Evolutionary conservation across 1,139 yeast species (phyloP).

Genomic region (Taphrina communis): DNA sequence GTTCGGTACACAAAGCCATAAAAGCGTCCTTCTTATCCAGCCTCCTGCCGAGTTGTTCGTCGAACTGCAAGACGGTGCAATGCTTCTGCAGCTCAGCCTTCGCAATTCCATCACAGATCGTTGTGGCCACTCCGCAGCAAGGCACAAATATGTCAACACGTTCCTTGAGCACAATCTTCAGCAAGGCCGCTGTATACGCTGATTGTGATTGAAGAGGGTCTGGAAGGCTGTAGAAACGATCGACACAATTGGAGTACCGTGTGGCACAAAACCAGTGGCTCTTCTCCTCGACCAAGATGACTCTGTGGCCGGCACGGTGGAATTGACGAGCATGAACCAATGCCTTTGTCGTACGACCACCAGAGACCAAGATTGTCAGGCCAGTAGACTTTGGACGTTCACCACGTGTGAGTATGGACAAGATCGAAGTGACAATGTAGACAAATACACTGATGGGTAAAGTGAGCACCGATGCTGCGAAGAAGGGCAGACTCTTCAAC

Average conservation of each 20-base stretch:
- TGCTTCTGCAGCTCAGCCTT: conserved; percentile 28
- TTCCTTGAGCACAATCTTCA: conserved; percentile 21
- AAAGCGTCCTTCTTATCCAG: conserved; percentile 33
- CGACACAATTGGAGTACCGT: conserved; percentile 27
- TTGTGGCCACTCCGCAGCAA: conserved; percentile 34
- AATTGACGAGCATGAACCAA: conserved; percentile 30
- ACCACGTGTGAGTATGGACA: conserved; percentile 17
- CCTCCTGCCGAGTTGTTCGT: conserved; percentile 17
- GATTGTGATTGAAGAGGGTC: conserved; percentile 24
- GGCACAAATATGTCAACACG: conserved; percentile 30
- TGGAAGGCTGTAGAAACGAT: conserved; percentile 15
- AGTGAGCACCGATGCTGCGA: conserved; percentile 16
- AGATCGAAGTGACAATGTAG: conserved; percentile 8
- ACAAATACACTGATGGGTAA: conserved; percentile 21
- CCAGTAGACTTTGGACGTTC: conserved; percentile 12
- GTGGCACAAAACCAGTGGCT: conserved; percentile 27
- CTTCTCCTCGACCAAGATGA: conserved; percentile 24
- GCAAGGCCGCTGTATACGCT: conserved; percentile 13
- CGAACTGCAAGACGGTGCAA: conserved; percentile 25
- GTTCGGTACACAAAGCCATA: conserved; percentile 22
- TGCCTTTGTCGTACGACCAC: conserved; percentile 26
- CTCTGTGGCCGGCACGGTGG: conserved; percentile 30
- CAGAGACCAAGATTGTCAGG: conserved; percentile 22
- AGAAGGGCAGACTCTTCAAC: conserved; percentile 19
- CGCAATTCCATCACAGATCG: conserved; percentile 31